Base-by-base conservation (phyloP, 805 yeast species). In the Candida golubevii region DNA sequence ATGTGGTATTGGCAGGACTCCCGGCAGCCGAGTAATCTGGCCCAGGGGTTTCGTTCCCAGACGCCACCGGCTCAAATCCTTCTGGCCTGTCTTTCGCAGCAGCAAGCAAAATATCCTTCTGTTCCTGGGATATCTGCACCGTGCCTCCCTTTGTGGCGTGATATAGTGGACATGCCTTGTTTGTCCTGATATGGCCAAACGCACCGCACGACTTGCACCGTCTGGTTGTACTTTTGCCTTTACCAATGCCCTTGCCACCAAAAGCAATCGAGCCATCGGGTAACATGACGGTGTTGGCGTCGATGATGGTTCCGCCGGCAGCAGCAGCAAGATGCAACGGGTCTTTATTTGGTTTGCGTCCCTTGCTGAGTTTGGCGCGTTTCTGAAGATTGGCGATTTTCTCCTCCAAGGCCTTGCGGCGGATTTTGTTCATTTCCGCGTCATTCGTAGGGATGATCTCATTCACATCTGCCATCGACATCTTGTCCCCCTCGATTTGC, bases 191-290 rank as follows among this genome's bases (percentile, higher is more conserved):
- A 62, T 91, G 99, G 0, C 98, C 99, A 50, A 86, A 75, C 10
- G 91, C 93, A 18, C 98, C 98, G 74, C 99, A 91, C 0, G 93
- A 84, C 3, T 95, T 90, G 67, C 99, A 91, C 58, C 88, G 80
- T 61, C 99, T 74, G 8, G 85, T 83, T 6, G 80, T 81, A 28
- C 83, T 74, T 56, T 83, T 83, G 29, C 85, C 85, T 56, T 84
- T 84, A 28, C 87, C 88, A 35, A 78, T 78, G 23, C 86, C 85
- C 53, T 80, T 82, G n/a, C 83, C 85, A 31, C 79, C 77, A 35
- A 77, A 61, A 2, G 74, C 74, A 47, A 62, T 65, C 10, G 72
- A 63, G 1, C 75, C 75, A 50, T 69, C 74, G 1, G 76, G 74
- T 43, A 70, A 53, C 55, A 66, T 57, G 5, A 69, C 73, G 0